These are phyloP conservation scores for Rhododendron henanense DNA, from an alignment of 148 eudicot genomes.

Conservation along the genomic window DNA sequence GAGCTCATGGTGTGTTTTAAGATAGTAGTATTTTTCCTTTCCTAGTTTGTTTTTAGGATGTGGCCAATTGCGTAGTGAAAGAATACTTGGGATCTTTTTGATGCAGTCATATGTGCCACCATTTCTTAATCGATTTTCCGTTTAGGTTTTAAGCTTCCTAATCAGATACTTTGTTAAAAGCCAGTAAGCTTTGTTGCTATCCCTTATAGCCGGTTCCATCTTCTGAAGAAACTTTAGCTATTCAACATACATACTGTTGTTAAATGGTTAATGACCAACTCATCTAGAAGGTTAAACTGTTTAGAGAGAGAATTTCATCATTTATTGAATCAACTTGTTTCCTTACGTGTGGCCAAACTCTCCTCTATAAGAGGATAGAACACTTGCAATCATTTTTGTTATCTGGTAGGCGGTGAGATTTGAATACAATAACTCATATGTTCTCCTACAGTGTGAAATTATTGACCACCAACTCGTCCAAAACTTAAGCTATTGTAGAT, in stretches of 20 bases:
- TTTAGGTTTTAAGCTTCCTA: neutral
- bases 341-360: neutral
- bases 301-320: neutral
- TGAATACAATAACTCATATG: neutral
- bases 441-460: neutral
- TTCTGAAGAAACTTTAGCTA: neutral
- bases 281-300: neutral
- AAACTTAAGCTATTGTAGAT: neutral
- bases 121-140: neutral
- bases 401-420: neutral
- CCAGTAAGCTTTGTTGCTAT: neutral
- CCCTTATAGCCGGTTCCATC: neutral
- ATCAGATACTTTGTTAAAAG: neutral
- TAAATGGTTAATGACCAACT: neutral
- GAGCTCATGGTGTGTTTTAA: neutral
- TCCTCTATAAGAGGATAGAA: neutral
- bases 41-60: neutral
- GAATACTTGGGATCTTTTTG: neutral
- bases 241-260: neutral
- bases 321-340: neutral
- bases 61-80: neutral
- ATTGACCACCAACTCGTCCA: neutral
- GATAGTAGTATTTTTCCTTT: neutral
- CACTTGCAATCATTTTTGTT: neutral
- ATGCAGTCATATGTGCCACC: neutral